A percentile compares a stretch with the other conserved stretches of the same genome.
Evolutionary conservation across 2,329 filamentous ascomycete genomes (phyloP).

Genomic region (Drechslera avenae): DNA sequence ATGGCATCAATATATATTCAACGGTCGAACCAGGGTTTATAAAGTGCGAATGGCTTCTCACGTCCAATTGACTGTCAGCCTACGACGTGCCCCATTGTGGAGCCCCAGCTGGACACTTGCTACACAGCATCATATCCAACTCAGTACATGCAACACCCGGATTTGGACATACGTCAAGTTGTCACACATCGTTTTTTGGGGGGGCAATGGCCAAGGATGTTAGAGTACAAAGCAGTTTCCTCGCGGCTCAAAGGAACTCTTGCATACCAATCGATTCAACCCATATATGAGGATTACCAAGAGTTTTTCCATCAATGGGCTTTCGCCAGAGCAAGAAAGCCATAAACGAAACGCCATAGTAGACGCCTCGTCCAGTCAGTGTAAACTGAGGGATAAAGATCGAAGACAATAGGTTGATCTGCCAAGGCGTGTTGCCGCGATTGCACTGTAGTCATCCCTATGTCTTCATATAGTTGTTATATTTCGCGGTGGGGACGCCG

Average conservation of each 20-base stretch:
- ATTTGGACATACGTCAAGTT: constrained; percentile 14
- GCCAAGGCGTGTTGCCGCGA: constrained; percentile 36
- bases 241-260: constrained; percentile 35
- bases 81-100: background rate
- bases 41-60: constrained; percentile 12
- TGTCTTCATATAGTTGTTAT: constrained; percentile 31
- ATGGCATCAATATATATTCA: constrained; percentile 24
- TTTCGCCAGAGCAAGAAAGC: background rate
- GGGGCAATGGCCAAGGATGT: constrained; percentile 20
- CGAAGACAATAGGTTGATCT: background rate
- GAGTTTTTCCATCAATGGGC: constrained; percentile 8
- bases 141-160: constrained; percentile 13
- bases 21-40: constrained; percentile 13
- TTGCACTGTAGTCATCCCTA: constrained; percentile 33
- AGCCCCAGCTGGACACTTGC: background rate
- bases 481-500: constrained; percentile 33
- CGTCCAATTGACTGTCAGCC: constrained; percentile 13
- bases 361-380: background rate
- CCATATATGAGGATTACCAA: background rate
- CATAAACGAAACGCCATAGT: background rate
- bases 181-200: constrained; percentile 11
- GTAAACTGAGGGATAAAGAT: background rate
- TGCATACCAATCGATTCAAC: constrained; percentile 14
- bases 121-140: constrained; percentile 8
- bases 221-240: constrained; percentile 22